These are phyloP conservation scores for Cerrena zonata DNA, from an alignment of 1,284 basidiomycete genomes.

Conservation along the genomic window DNA sequence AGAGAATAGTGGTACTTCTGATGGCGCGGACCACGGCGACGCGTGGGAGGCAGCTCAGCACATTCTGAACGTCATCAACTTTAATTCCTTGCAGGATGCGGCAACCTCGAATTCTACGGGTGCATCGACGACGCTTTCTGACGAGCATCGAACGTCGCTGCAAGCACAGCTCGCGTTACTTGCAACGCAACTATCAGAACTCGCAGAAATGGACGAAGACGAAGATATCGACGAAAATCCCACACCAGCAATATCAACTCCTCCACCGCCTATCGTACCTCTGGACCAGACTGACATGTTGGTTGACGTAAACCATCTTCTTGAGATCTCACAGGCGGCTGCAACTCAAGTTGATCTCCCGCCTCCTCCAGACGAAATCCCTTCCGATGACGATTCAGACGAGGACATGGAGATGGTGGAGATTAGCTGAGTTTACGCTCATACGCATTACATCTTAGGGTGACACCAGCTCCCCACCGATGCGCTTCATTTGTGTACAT, in stretches of 20 bases:
- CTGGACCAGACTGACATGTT: background rate
- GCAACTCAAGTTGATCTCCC: background rate
- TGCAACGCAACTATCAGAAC: conserved; percentile 57
- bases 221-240: conserved; percentile 19
- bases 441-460: no score
- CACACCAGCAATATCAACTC: background rate
- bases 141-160: conserved; percentile 50
- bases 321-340: conserved; percentile 4
- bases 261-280: background rate
- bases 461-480: no score
- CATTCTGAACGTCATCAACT: conserved; percentile 71
- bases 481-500: no score
- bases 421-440: no score
- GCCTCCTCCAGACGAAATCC: background rate
- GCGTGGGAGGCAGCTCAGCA: conserved; percentile 72
- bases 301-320: conserved; percentile 17
- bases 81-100: conserved; percentile 38
- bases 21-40: conserved; percentile 43
- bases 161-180: conserved; percentile 60
- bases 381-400: conserved; percentile 20
- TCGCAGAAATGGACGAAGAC: conserved; percentile 39
- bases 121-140: conserved; percentile 19
- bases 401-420: conserved; percentile 34
- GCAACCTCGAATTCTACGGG: background rate
- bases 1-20: conserved; percentile 31